These are phyloP conservation scores for Tagetes patula DNA, from an alignment of 129 eudicot species.

Conservation along the genomic window DNA sequence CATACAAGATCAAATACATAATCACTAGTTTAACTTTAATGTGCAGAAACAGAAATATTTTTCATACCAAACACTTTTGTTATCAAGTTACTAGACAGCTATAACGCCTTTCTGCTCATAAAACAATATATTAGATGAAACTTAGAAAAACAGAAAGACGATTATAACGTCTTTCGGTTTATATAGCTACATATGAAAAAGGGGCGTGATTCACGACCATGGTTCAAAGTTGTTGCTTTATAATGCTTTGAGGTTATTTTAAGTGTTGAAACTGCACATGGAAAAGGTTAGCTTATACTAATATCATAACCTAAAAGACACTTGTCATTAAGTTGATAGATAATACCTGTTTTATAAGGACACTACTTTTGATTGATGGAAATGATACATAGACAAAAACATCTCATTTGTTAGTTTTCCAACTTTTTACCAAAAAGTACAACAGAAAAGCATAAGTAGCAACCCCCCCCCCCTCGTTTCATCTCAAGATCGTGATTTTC, in stretches of 20 bases:
- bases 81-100: too few relatives aligned
- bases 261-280: background rate
- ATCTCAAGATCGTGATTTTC: conserved; percentile 32
- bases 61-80: too few relatives aligned
- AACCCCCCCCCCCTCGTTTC: background rate
- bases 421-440: conserved; percentile 26
- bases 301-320: background rate
- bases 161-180: too few relatives aligned
- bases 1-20: too few relatives aligned
- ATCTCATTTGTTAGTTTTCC: conserved; percentile 20
- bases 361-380: conserved; percentile 3
- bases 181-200: too few relatives aligned
- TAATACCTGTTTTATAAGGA: background rate
- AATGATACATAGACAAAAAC: conserved; percentile 19
- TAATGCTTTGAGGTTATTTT: background rate
- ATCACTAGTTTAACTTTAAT: too few relatives aligned
- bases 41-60: too few relatives aligned
- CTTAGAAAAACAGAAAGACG: too few relatives aligned
- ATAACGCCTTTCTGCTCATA: too few relatives aligned
- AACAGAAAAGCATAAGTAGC: conserved; percentile 6
- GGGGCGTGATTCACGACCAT: background rate
- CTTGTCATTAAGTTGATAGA: background rate
- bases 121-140: too few relatives aligned
- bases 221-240: background rate
- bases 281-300: background rate